phyloP scores from a whole-genome alignment of 2,329 filamentous ascomycete genomes.

The Penicillium verrucosum region DNA sequence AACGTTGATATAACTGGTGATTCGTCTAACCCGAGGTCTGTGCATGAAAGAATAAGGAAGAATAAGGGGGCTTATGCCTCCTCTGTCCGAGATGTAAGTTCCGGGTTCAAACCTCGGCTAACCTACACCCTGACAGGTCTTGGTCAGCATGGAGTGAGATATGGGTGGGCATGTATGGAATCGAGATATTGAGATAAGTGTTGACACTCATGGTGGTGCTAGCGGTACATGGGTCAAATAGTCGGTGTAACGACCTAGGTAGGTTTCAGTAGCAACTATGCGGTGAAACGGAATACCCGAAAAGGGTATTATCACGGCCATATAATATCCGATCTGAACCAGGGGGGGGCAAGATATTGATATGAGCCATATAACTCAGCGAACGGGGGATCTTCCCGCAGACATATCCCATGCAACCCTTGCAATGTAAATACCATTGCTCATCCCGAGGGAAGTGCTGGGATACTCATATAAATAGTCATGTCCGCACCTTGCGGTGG shows the following conservation, averaged over 20 bases:
- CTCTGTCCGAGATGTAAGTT: neutral
- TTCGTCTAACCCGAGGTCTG: neutral
- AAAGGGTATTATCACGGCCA: neutral
- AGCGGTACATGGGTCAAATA: neutral
- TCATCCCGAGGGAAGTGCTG: neutral
- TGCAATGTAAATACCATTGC: neutral
- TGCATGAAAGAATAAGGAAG: neutral
- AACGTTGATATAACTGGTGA: neutral
- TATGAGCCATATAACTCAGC: conserved; percentile 2
- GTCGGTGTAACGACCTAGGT: neutral
- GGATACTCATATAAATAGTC: neutral
- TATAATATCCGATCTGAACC: neutral
- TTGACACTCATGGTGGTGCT: neutral
- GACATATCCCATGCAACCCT: neutral
- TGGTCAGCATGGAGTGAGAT: neutral
- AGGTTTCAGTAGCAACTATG: neutral
- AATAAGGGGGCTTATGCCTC: neutral
- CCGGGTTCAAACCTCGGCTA: neutral
- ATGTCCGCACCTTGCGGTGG: conserved; percentile 11
- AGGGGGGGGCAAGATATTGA: neutral
- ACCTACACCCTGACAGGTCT: neutral
- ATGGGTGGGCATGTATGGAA: neutral
- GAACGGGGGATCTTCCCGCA: neutral
- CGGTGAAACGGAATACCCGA: neutral
- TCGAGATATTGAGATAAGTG: neutral